Base-by-base conservation (phyloP, 257 asterid species). In the Salvia rosmarinus region DNA sequence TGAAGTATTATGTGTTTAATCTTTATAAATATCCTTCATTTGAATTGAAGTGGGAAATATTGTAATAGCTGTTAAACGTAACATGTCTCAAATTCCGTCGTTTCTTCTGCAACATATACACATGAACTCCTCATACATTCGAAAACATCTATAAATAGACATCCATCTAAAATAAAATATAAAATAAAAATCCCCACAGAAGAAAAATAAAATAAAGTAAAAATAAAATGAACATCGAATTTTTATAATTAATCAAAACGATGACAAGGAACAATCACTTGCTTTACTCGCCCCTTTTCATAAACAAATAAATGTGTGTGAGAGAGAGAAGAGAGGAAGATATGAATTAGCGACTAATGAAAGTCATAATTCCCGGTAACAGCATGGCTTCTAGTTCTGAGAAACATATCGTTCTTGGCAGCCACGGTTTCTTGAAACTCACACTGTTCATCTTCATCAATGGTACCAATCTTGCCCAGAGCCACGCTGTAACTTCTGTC, bases 401-500 rank as follows among this genome's bases (percentile, higher is more conserved):
- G 73, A 54, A 86, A 75, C 55, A 75, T 67, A 5, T 81, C 82
- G 67, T 44, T 77, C 76, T 65, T 81, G 32, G 23, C n/a, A 9
- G 44, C 37, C 14, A 67, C 73, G 11, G 73, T 42, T 43, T 81
- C 85, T n/a, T 75, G 57, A 40, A 82, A 87, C 2, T 77, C 86
- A 16, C 86, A 84, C 4, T 75, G 79, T 75, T 79, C 83, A 8
- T 87, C 89, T 58, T 84, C 92, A 46, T 87, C 80, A 23, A 87
- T 85, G 8, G 79, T 81, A 21, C 89, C 88, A 4, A 87, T 82
- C 14, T 79, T 84, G 13, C 92, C 92, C 13, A 82, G 20, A 3
- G 87, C 82, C 21, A 87, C 73, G 35, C 90, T 87, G 57, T 75
- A 85, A 76, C 88, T 84, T 68, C 90, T 71, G 13, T 74, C 79